These are phyloP conservation scores for Candida glucosophila DNA, from an alignment of 1,139 yeast species.

Conservation along the genomic window DNA sequence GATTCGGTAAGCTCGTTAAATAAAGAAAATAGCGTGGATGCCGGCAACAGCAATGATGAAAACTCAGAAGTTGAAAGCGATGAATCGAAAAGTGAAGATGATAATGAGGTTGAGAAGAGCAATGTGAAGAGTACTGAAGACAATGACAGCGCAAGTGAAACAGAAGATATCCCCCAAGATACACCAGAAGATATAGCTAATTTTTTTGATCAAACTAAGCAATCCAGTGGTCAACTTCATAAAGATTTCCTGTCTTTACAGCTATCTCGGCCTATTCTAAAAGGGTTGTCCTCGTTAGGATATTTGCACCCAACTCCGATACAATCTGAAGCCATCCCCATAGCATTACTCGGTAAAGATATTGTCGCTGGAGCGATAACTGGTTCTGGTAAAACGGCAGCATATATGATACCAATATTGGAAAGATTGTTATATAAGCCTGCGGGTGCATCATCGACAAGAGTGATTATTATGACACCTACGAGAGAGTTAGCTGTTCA, in stretches of 20 bases:
- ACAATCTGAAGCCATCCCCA: constrained; percentile 89
- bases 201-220: constrained; percentile 52
- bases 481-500: constrained; percentile 98
- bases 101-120: constrained; percentile 18
- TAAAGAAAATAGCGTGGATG: constrained; percentile 41
- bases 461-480: constrained; percentile 87
- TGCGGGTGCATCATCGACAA: constrained; percentile 71
- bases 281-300: constrained; percentile 73
- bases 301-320: constrained; percentile 86
- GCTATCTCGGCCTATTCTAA: constrained; percentile 81
- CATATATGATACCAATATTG: constrained; percentile 90
- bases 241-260: constrained; percentile 67
- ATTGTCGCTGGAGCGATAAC: constrained; percentile 99
- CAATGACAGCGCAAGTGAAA: constrained; percentile 14
- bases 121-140: constrained; percentile 13
- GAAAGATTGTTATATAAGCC: constrained; percentile 90
- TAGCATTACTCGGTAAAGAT: constrained; percentile 86
- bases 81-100: constrained; percentile 17
- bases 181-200: constrained; percentile 65
- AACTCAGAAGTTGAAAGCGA: constrained; percentile 13
- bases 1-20: no score
- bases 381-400: constrained; percentile 99
- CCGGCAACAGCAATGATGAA: constrained; percentile 14
- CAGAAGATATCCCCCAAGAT: no score
- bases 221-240: constrained; percentile 37